These are phyloP conservation scores for Pharus latifolius DNA, from an alignment of 176 grass and related monocot genomes.

Conservation along the genomic window DNA sequence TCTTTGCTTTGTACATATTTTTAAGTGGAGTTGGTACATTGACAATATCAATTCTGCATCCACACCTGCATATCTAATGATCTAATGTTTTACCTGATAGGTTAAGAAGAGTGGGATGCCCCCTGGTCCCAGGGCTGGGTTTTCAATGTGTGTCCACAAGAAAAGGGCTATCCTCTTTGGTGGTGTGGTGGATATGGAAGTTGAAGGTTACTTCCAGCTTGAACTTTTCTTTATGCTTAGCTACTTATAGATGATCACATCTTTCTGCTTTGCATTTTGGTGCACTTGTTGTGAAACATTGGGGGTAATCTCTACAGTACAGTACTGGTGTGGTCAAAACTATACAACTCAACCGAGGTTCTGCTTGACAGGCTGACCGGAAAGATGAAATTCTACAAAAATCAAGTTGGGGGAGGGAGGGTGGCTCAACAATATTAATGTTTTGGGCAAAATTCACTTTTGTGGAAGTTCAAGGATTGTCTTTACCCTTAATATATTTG, in stretches of 20 bases:
- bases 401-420: no score
- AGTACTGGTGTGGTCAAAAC: neutral
- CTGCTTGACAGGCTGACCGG: neutral
- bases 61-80: neutral
- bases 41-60: neutral
- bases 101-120: slow-evolving; percentile 96
- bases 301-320: neutral
- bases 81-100: slow-evolving; percentile 25
- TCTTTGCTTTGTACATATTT: no score
- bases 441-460: neutral
- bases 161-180: slow-evolving; percentile 91
- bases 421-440: no score
- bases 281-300: neutral
- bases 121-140: slow-evolving; percentile 85
- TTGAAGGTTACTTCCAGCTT: slow-evolving; percentile 57
- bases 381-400: neutral
- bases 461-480: neutral
- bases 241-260: slow-evolving; percentile 5
- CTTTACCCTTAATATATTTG: neutral
- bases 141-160: slow-evolving; percentile 95
- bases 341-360: neutral
- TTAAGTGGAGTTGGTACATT: neutral
- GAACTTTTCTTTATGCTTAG: slow-evolving; percentile 14
- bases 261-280: neutral
- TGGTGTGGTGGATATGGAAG: slow-evolving; percentile 95